Evolutionary conservation across 805 yeast species (phyloP).

Genomic region (Sugiyamaella valdiviana): DNA sequence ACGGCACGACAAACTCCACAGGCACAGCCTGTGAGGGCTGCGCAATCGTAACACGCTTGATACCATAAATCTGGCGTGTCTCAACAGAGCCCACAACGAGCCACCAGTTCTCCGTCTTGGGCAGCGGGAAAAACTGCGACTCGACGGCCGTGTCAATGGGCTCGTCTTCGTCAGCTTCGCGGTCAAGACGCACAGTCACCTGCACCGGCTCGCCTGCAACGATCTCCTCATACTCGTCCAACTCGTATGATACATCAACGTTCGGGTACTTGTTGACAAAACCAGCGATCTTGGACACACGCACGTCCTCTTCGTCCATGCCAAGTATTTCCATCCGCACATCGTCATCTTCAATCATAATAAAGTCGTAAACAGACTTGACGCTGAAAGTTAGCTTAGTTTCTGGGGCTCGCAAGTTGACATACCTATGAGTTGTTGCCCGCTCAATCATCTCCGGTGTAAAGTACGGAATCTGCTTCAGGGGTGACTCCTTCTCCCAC

Average conservation of each 20-base stretch:
- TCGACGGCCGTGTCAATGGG: conserved; percentile 53
- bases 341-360: conserved; percentile 62
- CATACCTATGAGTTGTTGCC: conserved; percentile 39
- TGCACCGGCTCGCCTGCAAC: conserved; percentile 43
- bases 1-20: conserved; percentile 53
- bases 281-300: conserved; percentile 62
- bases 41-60: conserved; percentile 54
- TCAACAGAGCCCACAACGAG: conserved; percentile 66
- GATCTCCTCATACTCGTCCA: conserved; percentile 36
- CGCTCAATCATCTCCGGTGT: conserved; percentile 43
- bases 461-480: conserved; percentile 76
- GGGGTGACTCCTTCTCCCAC: conserved; percentile 73
- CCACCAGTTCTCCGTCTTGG: conserved; percentile 74
- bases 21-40: conserved; percentile 48
- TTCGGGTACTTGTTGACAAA: conserved; percentile 90
- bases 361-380: conserved; percentile 72
- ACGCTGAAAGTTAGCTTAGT: conserved; percentile 35
- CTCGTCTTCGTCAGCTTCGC: conserved; percentile 65
- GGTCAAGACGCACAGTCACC: conserved; percentile 35
- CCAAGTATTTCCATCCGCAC: conserved; percentile 55
- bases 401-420: background rate
- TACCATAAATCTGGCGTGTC: conserved; percentile 59
- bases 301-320: conserved; percentile 37
- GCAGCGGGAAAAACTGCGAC: conserved; percentile 52
- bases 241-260: conserved; percentile 54